These are phyloP conservation scores for Curvularia sp. DNA, from an alignment of 2,329 filamentous ascomycete species.

Conservation along the genomic window DNA sequence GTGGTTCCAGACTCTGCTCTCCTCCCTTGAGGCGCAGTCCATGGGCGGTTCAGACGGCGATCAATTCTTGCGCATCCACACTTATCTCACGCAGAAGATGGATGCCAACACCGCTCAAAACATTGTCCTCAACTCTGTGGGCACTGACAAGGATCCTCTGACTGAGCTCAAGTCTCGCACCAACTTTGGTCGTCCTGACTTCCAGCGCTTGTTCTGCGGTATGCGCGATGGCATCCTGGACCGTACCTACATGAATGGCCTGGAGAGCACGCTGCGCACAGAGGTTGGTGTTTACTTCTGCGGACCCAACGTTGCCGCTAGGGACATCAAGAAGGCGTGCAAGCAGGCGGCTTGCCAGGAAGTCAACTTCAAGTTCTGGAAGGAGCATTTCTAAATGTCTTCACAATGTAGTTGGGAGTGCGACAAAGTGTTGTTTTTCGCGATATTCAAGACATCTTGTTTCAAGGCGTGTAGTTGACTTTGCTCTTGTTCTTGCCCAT, in stretches of 20 bases:
- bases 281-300: constrained; percentile 98
- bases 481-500: constrained; percentile 7
- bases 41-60: constrained; percentile 67
- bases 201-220: constrained; percentile 75
- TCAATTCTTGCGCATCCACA: constrained; percentile 97
- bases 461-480: constrained; percentile 2
- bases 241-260: constrained; percentile 81
- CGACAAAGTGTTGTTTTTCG: constrained; percentile 1
- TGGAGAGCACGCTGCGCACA: constrained; percentile 77
- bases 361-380: constrained; percentile 97
- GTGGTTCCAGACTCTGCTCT: constrained; percentile 96
- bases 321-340: constrained; percentile 84
- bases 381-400: constrained; percentile 73
- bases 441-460: not conserved
- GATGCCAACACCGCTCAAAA: constrained; percentile 94
- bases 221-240: constrained; percentile 91
- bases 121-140: constrained; percentile 95
- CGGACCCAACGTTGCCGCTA: constrained; percentile 80
- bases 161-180: constrained; percentile 90
- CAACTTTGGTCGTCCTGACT: constrained; percentile 94
- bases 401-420: not conserved
- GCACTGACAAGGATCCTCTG: constrained; percentile 83
- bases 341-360: constrained; percentile 75
- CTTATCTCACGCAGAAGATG: constrained; percentile 92
- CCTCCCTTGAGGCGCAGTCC: constrained; percentile 87